These are phyloP conservation scores for Candida sojae DNA, from an alignment of 1,139 yeast genomes.

Conservation along the genomic window DNA sequence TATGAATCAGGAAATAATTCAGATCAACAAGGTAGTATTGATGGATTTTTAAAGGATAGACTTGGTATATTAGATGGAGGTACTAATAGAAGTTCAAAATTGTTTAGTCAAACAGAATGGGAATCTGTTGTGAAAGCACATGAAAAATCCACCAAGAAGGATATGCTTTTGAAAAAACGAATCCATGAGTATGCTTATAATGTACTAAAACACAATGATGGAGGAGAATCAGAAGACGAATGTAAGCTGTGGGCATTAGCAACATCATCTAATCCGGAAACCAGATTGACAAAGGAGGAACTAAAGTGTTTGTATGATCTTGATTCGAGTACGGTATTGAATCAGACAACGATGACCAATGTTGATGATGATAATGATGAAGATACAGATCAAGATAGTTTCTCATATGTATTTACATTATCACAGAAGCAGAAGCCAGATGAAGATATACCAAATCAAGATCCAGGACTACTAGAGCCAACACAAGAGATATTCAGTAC, in stretches of 20 bases:
- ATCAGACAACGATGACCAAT: conserved; percentile 18
- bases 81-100: neutral
- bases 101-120: neutral
- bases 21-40: neutral
- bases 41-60: neutral
- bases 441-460: too few species aligned
- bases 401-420: neutral
- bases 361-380: conserved; percentile 17
- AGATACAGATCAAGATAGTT: neutral
- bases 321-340: conserved; percentile 19
- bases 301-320: conserved; percentile 40
- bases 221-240: neutral
- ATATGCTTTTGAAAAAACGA: conserved; percentile 24
- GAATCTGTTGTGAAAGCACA: neutral
- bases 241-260: conserved; percentile 39
- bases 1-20: neutral
- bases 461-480: too few species aligned
- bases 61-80: neutral
- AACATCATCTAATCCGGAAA: conserved; percentile 35
- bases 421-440: neutral
- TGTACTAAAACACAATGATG: neutral
- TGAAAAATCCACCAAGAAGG: conserved; percentile 8
- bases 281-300: conserved; percentile 31
- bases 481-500: conserved; percentile 2
- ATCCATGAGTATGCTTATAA: neutral